Base-by-base conservation (phyloP, 306 rosid genomes). In the Hippophae rhamnoides region DNA sequence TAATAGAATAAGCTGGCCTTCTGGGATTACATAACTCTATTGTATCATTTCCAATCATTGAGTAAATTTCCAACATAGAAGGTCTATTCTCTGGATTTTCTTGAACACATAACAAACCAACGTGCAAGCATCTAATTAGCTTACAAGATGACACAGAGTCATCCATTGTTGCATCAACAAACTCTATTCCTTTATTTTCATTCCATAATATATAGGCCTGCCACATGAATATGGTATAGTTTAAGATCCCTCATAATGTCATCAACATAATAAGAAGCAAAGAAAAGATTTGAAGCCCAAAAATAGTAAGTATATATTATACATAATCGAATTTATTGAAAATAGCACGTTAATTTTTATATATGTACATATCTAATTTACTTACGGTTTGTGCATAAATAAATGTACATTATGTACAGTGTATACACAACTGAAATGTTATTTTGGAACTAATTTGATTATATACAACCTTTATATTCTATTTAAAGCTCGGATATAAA, bases 71-170 rank as follows among this genome's bases (percentile, higher is more conserved):
- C 56, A 81, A 42, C 85, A 87, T 84, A 8, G 90, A 54, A 48
- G 95, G 81, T 66, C 92, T 77, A 54, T 82, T 80, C 1, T 64
- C 75, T 1, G 85, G 67, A 49, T 78, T 72, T 43, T 78, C 87
- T 72, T 82, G 84, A 58, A 82, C 89, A 10, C 94, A 85, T 26
- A 81, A 59, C 6, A 88, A 72, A 41, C 80, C 89, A 18, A 84
- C 74, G 13, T 78, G 78, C 77, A 84, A 67, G 87, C 95, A 87
- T 69, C 78, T 87, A 68, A 47, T 43, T 47, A 80, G 67, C 61
- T 78, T 82, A 52, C 70, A 79, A 49, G 62, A 51, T 0, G 68
- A 79, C 18, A 69, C 46, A 9, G 81, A 52, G 59, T 87, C 90
- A 53, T 80, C 82, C 45, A 84, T 61, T 54, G 78, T 74, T 5